Evolutionary conservation across 2,329 filamentous ascomycete species (phyloP), one percentile per base, ranked within the genome.

Genomic region (Cordyceps tenuipes): DNA sequence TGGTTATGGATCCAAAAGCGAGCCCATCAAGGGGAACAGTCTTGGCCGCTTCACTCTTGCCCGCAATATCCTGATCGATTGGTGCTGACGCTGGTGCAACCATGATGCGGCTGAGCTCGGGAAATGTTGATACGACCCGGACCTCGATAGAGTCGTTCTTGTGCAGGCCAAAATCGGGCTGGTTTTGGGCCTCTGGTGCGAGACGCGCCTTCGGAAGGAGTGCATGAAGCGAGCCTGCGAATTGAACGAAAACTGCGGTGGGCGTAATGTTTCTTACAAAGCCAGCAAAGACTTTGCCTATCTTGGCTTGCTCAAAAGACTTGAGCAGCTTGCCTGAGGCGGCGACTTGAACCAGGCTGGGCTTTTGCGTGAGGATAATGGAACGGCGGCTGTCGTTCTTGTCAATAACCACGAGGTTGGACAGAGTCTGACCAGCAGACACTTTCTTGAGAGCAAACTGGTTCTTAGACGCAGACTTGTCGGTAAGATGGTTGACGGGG

Each of bases 231-330:
- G 83, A 85, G 66, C 86, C 88, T 46, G 86, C 85, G 71, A 97
- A 97, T 68, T 95, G 88, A n/a, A 97, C 83, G 68, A 96, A 97
- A 12, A 92, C 80, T 48, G 89, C 91, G 9, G 88, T 89, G 2
- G 83, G 76, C 0, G 90, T 92, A 57, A 96, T 88, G 67, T 94
- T 95, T 62, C 87, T 86, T 29, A 99, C 85, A 67, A 93, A 96
- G 6, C 92, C 93, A 61, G 85, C 82, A 8, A 91, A 82, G 26
- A 84, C 75, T 39, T 83, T 79, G 34, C 89, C 89, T 64, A 88
- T 81, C 64, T 85, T 82, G 21, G 91, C 81, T 64, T 93, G 84
- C 23, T 88, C 85, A 59, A 94, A 87, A 48, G 75, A 82, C 19
- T 80, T 80, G n/a, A 95, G 78, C 13, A 97, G 79, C 57, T 81